Percentiles rank a stretch among this genome's conserved stretches.
Conservation (phyloP, 805 yeast species). For the Myxozyma neotropica region DNA sequence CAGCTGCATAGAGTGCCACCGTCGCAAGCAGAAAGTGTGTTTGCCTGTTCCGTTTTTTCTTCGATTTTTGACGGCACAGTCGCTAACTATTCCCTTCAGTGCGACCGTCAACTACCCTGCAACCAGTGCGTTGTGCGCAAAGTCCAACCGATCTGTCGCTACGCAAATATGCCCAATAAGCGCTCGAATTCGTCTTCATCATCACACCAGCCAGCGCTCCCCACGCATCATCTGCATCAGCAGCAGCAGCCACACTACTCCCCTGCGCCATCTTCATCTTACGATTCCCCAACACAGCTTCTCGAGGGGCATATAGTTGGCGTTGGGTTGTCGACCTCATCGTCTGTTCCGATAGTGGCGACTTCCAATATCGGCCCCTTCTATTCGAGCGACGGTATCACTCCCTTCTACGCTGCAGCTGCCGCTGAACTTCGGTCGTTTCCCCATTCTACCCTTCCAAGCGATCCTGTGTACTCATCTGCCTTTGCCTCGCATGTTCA, state of each 20-base stretch:
- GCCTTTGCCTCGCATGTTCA: background rate
- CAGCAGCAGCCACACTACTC: background rate
- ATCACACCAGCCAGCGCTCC: background rate
- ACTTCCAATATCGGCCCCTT: background rate
- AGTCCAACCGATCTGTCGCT: conserved; percentile 22
- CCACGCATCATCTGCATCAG: background rate
- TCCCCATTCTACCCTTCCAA: background rate
- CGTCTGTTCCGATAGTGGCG: too few relatives aligned
- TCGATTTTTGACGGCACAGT: too few relatives aligned
- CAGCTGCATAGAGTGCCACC: conserved; percentile 30
- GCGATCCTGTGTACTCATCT: too few relatives aligned
- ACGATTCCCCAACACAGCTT: too few relatives aligned
- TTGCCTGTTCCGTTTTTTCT: too few relatives aligned
- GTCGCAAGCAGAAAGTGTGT: conserved; percentile 31
- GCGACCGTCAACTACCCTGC: conserved; percentile 27
- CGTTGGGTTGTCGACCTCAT: too few relatives aligned
- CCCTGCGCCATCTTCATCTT: too few relatives aligned
- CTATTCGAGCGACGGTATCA: background rate
- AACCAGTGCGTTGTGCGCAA: conserved; percentile 25
- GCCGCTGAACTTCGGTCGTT: background rate
- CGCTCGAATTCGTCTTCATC: background rate
- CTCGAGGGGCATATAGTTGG: too few relatives aligned
- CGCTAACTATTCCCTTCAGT: conserved; percentile 6
- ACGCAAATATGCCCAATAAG: conserved; percentile 6
- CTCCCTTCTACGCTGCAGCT: conserved; percentile 2